Evolutionary conservation across 495 filamentous ascomycete genomes (phyloP).

Genomic region (Neurospora sp.): DNA sequence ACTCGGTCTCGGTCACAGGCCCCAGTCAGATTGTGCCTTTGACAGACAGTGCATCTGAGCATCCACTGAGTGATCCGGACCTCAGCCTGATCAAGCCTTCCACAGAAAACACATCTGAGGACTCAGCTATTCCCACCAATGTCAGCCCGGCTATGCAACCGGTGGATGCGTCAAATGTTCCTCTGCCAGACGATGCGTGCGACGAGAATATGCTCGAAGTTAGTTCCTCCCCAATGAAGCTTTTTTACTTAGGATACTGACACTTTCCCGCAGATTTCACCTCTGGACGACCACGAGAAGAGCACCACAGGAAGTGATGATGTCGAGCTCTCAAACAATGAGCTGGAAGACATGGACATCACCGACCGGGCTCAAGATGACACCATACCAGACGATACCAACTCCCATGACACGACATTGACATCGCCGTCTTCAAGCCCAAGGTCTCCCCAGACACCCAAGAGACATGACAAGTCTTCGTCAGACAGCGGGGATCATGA

Average conservation of each 20-base stretch:
- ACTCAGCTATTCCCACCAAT: background rate
- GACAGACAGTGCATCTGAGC: background rate
- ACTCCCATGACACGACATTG: background rate
- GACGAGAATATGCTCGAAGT: background rate
- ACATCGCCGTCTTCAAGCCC: background rate
- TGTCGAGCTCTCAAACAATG: background rate
- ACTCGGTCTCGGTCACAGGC: background rate
- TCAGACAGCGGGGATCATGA: background rate
- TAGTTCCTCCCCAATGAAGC: background rate
- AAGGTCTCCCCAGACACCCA: background rate
- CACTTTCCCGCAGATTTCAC: background rate
- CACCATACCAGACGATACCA: rapidly evolving
- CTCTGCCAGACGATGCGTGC: background rate
- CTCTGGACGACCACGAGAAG: background rate
- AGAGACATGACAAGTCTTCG: background rate
- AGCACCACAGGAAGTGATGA: background rate
- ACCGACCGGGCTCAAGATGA: background rate
- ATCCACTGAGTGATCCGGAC: background rate
- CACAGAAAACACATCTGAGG: background rate
- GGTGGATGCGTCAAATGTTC: background rate
- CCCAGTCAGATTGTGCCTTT: background rate
- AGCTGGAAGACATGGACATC: background rate
- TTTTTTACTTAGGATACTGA: background rate
- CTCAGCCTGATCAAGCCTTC: background rate
- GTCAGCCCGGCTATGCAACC: background rate